Base-by-base conservation (phyloP, 208 protist genomes). In the Crithidia sp. region DNA sequence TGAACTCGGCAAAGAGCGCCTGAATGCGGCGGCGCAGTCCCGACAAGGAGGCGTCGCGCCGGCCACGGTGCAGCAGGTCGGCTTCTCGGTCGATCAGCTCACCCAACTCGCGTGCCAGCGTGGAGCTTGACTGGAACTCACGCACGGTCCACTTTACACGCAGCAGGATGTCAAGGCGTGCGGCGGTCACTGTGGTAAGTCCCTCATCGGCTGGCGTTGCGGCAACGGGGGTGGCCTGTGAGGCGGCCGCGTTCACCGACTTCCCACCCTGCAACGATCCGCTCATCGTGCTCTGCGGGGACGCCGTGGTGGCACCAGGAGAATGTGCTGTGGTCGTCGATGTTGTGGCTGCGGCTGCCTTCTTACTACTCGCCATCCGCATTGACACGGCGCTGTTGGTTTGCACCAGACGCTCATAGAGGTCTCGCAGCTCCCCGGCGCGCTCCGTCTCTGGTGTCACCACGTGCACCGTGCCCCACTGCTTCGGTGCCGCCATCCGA, bases 111-210 rank as follows among this genome's bases (percentile, higher is more conserved):
- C 85, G 75, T 19, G 94, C 96, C 39, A 98, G 81, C 13, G 54
- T 47, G 10, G 79, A 78, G 47, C 61, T 78, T 9, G 56, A 56
- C 69, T 96, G 81, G 79, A 98, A 99, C 85, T 99, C 95, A 68
- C 98, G 98, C 14, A 99, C 97, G 0, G 97, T 98, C 93, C 95
- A 98, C 86, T 99, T 99, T 43, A 99, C 88, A 62, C 98, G 96
- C n/a, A 99, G 77, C 39, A 99, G 87, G 19, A 98, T 85, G 71
- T 99, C 98, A 17, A 99, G 85, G 8, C 98, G 88, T 41, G 96
- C 65, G 89, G 93, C 66, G 36, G 77, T 73, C 10, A 61, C 59
- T 44, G 60, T 76, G 44, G 55, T 45, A 8, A 74, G 53, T 28
- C 59, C 66, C 19, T 61, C 65, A 1, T 49, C 41, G 36, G 53